Conservation (phyloP, 2,329 filamentous ascomycete species). For the Leptographium flavum region DNA sequence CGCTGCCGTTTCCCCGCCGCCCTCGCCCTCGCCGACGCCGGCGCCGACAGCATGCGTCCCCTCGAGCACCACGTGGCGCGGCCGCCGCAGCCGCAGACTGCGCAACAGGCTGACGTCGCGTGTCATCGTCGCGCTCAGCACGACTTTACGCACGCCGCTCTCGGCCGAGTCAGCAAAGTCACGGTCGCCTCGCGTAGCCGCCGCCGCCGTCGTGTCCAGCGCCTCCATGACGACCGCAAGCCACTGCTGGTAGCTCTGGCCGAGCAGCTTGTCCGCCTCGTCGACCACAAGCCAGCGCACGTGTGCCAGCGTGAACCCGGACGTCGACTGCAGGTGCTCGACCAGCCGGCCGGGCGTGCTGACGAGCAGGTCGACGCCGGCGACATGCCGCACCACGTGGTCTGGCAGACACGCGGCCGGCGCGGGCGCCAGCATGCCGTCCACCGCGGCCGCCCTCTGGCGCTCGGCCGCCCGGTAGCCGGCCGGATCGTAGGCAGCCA, state of each 20-base stretch:
- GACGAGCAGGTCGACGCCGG: constrained; percentile 75
- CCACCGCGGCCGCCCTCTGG: constrained; percentile 11
- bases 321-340: constrained; percentile 75
- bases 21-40: constrained; percentile 21
- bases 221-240: constrained; percentile 55
- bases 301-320: constrained; percentile 64
- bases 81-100: constrained; percentile 56
- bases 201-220: constrained; percentile 31
- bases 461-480: constrained; percentile 28
- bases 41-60: constrained; percentile 24
- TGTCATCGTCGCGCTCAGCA: constrained; percentile 88
- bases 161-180: constrained; percentile 39
- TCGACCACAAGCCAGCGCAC: constrained; percentile 85
- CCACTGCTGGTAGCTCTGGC: constrained; percentile 91
- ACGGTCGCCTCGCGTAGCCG: constrained; percentile 30
- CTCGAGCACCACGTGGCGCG: constrained; percentile 64
- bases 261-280: constrained; percentile 82
- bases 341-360: constrained; percentile 86
- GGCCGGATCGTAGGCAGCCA: constrained; percentile 48
- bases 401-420: constrained; percentile 23
- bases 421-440: constrained; percentile 18
- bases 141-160: constrained; percentile 56
- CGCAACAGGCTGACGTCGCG: constrained; percentile 68
- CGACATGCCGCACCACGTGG: constrained; percentile 50
- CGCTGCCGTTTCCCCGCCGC: neutral